Base-by-base conservation (phyloP, 2,329 filamentous ascomycete species). In the Pseudogymnoascus sp. region DNA sequence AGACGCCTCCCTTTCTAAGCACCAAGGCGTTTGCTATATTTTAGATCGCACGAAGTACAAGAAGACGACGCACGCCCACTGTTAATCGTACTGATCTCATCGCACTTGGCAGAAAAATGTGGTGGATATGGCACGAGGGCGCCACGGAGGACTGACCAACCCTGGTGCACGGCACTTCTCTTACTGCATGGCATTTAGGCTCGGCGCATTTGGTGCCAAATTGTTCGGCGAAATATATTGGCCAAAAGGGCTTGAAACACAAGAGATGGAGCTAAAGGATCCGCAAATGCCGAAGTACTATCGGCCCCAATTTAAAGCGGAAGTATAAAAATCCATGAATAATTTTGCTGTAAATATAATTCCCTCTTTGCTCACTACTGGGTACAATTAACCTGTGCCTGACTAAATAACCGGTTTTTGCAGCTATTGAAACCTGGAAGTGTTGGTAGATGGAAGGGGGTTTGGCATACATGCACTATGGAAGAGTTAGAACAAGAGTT, bases 311-410 rank as follows among this genome's bases (percentile, higher is more conserved):
- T 33, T 56, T 56, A 56, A 56, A 56, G 10, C 50, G 50, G 50
- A 56, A 56, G 26, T 56, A 33, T 56, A 56, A 33, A 53, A 33
- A 56, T 33, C 50, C 50, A 19, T 33, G 50, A 56, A 56, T 56
- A 33, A 56, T 56, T 53, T 3, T 5, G 19, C n/a, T 19, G 50
- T 33, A 56, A 56, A 19, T 56, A 56, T 56, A 33, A 19, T 33
- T 31, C n/a, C 9, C 2, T 19, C 7, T 19, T 56, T 33, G 5
- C 7, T 26, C 23, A 17, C 6, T 10, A 31, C 26, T 13, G 3
- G 6, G 4, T 26, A 3, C 13, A 46, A 46, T n/a, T 23, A 46
- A 26, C 50, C 13, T 31, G 46, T 33, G 9, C 46, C 10, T 31
- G n/a, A 19, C 10, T 31, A n/a, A 29, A 29, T 29, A 50, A 53